phyloP scores from a whole-genome alignment of 352 stramenopile genomes.

The Hyaloperonospora arabidopsidis region DNA sequence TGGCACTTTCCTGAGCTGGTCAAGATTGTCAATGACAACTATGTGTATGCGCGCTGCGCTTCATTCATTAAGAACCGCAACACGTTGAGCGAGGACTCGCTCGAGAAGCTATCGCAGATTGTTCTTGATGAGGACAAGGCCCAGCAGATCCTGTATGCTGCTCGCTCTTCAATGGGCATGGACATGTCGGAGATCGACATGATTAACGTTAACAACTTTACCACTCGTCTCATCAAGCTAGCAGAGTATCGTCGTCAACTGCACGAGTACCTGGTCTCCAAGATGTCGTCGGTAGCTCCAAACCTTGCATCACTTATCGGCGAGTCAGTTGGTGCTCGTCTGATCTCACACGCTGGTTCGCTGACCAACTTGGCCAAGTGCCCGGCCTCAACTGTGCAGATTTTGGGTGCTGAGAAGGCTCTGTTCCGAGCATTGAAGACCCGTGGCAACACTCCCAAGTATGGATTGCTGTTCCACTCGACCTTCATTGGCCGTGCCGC shows the following conservation, averaged over 20 bases:
- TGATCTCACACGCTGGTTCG: constrained; percentile 99
- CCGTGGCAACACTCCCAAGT: constrained; percentile 99
- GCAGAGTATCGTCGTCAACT: constrained; percentile 96
- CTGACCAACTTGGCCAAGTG: constrained; percentile 99
- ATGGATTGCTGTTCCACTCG: constrained; percentile 99
- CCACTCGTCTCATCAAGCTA: constrained; percentile 96
- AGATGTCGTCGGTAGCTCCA: constrained; percentile 98
- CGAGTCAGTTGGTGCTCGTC: constrained; percentile 95
- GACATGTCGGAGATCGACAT: constrained; percentile 99
- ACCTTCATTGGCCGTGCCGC: constrained; percentile 98
- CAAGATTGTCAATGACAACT: constrained; percentile 99
- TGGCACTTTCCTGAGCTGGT: constrained; percentile 99
- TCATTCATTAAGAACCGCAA: constrained; percentile 94
- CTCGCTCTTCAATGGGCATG: constrained; percentile 98
- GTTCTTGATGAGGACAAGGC: constrained; percentile 96
- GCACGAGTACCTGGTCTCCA: constrained; percentile 91
- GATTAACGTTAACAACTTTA: constrained; percentile 99
- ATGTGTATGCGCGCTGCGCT: constrained; percentile 96
- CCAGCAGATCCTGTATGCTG: constrained; percentile 91
- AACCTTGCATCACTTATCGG: constrained; percentile 98
- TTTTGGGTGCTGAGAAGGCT: constrained; percentile 99
- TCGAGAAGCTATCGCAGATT: constrained; percentile 87
- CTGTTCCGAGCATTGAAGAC: constrained; percentile 99
- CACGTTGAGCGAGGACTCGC: constrained; percentile 69
- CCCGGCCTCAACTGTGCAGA: constrained; percentile 99